Evolutionary conservation across 352 stramenopile species (phyloP).

Genomic region (Phytophthora constricta): DNA sequence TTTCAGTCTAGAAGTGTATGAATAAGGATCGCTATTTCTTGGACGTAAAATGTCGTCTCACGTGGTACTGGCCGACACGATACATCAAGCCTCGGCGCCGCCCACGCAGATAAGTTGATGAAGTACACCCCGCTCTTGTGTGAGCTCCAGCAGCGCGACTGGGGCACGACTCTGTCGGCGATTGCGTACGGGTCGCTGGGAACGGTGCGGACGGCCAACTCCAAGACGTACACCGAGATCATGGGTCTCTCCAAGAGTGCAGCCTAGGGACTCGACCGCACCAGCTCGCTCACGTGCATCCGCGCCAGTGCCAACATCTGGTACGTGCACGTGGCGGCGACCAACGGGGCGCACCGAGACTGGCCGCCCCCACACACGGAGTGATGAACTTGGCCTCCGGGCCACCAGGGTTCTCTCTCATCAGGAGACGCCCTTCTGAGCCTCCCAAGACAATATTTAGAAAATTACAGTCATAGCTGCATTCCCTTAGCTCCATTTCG

Average conservation of each 20-base stretch:
- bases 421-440: neutral
- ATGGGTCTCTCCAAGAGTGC: slow-evolving; percentile 11
- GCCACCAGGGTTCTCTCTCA: neutral
- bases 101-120: neutral
- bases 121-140: slow-evolving; percentile 2
- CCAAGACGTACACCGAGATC: slow-evolving; percentile 4
- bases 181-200: slow-evolving; percentile 18
- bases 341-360: neutral
- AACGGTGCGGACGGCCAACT: neutral
- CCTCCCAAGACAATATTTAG: too few species aligned
- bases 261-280: slow-evolving; percentile 9
- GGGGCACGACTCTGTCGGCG: slow-evolving; percentile 11
- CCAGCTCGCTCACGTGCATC: neutral
- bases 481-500: slow-evolving; percentile 61
- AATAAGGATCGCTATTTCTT: too few species aligned
- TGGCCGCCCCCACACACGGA: neutral
- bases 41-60: too few species aligned
- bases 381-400: neutral
- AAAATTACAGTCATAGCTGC: too few species aligned
- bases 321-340: neutral
- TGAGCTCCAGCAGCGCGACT: slow-evolving; percentile 8
- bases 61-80: slow-evolving; percentile 7
- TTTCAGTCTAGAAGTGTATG: too few species aligned
- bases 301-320: neutral
- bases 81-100: neutral